Conservation (phyloP, 2,329 filamentous ascomycete species). For the Monilinia vaccinii-corymbosi region DNA sequence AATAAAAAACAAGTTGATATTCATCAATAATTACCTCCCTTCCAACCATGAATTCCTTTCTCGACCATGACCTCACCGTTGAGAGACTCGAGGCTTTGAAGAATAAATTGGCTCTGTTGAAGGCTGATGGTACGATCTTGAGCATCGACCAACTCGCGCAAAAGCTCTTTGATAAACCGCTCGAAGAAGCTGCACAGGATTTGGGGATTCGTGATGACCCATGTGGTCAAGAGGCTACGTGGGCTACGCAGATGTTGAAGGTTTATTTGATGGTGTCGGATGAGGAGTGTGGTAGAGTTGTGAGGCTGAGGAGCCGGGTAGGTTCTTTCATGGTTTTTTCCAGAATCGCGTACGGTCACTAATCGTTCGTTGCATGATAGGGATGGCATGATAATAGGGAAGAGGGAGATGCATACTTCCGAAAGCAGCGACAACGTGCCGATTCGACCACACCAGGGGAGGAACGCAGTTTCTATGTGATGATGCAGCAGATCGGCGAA, state of each 20-base stretch:
- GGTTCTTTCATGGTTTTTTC: neutral
- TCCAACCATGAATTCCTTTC: neutral
- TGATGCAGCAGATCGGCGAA: slow-evolving; percentile 37
- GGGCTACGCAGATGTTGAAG: slow-evolving; percentile 13
- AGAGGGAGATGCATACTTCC: slow-evolving; percentile 36
- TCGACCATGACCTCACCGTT: neutral
- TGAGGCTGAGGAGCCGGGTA: slow-evolving; percentile 16
- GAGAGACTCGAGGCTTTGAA: neutral
- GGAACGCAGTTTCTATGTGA: slow-evolving; percentile 30
- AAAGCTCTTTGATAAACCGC: neutral
- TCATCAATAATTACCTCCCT: neutral
- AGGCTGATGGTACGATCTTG: neutral
- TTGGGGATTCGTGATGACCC: slow-evolving; percentile 4
- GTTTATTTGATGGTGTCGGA: slow-evolving; percentile 15
- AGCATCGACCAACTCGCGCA: neutral
- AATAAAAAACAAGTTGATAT: neutral
- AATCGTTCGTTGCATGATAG: slow-evolving; percentile 5
- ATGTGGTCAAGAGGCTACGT: neutral
- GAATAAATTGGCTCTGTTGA: neutral
- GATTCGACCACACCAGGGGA: slow-evolving; percentile 28
- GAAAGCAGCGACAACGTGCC: slow-evolving; percentile 31
- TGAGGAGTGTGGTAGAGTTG: slow-evolving; percentile 15
- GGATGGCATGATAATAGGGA: slow-evolving; percentile 38
- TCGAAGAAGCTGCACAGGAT: neutral
- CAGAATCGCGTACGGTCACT: neutral